Conservation (phyloP, 2,329 filamentous ascomycete genomes). For the Cyanodermella asteris region DNA sequence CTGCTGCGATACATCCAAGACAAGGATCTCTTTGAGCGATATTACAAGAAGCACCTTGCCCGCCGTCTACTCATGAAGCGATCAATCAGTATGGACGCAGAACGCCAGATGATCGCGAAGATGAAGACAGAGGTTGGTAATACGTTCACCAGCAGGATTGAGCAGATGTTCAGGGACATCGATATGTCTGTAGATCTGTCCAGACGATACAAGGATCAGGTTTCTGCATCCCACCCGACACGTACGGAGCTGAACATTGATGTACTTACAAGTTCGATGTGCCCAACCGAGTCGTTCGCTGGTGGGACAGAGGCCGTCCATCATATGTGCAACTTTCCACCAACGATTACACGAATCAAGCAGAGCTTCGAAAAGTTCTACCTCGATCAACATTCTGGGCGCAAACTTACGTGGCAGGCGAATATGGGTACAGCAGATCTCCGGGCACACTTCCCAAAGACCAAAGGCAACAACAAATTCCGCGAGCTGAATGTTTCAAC, state of each 20-base stretch:
- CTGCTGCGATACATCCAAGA: slow-evolving; percentile 75
- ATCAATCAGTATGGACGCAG: slow-evolving; percentile 73
- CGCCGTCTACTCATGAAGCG: slow-evolving; percentile 72
- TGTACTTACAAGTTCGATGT: slow-evolving; percentile 80
- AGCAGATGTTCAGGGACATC: slow-evolving; percentile 97
- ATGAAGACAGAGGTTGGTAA: slow-evolving; percentile 97
- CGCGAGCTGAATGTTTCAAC: slow-evolving; percentile 88
- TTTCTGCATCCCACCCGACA: slow-evolving; percentile 34
- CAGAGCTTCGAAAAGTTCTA: slow-evolving; percentile 81
- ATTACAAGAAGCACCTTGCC: slow-evolving; percentile 94
- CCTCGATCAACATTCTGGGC: slow-evolving; percentile 63
- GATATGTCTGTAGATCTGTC: slow-evolving; percentile 68
- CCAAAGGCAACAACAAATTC: slow-evolving; percentile 49
- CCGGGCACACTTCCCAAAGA: slow-evolving; percentile 51
- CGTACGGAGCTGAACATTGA: slow-evolving; percentile 62
- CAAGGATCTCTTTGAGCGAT: slow-evolving; percentile 86
- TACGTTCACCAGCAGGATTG: slow-evolving; percentile 77
- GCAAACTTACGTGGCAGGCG: slow-evolving; percentile 65
- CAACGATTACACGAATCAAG: slow-evolving; percentile 51
- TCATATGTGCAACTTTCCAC: slow-evolving; percentile 72
- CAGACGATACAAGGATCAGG: slow-evolving; percentile 50
- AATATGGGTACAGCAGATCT: slow-evolving; percentile 71
- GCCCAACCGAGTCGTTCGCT: slow-evolving; percentile 79
- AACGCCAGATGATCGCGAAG: slow-evolving; percentile 84
- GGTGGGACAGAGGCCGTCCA: no score